Base-by-base conservation (phyloP, 228 moss, liverwort and hornwort species). In the Sphagnum fallax region DNA sequence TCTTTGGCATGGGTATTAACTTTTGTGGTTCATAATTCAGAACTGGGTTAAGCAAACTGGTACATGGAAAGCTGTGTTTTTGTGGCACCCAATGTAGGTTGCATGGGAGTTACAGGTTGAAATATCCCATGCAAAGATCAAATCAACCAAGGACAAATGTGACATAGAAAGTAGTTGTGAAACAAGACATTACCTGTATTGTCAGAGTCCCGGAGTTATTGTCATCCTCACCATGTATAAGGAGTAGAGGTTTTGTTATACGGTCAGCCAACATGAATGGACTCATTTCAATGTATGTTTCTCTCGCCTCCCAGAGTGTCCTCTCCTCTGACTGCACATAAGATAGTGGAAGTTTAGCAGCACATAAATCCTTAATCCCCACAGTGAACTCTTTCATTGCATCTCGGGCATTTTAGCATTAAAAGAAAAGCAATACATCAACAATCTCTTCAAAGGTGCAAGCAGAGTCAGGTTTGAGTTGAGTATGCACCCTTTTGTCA, bases 141-240 rank as follows among this genome's bases (percentile, higher is more conserved):
- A 32, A 32, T 32, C 2, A 32, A 32, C 32, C 32, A 32, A 32
- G 32, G 32, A 32, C 32, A 32, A 32, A 2, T 32, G 32, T 32
- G 32, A 32, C 32, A 32, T 32, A 32, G 32, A 32, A 32, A 2
- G 32, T 32, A 32, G 32, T 32, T 32, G 32, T 32, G 32, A 32
- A 32, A 32, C 32, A 32, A 32, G 32, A 3, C 32, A 15, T 69
- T 76, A 93, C 97, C 93, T 98, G 98, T 92, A 98, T 84, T 10
- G 98, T 98, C 47, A 98, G 80, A 53, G 98, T 98, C 74, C 98
- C 98, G 16, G 98, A 84, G 74, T 98, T 98, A 72, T 91, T 98
- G 66, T 98, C 98, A 72, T 98, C 98, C 83, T 91, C 98, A 69
- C 98, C 98, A 16, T 98, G 98, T 73, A 98, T 82, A 71, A 98